phyloP scores from a whole-genome alignment of 768 basidiomycete genomes.

The Tricholomella constricta region DNA sequence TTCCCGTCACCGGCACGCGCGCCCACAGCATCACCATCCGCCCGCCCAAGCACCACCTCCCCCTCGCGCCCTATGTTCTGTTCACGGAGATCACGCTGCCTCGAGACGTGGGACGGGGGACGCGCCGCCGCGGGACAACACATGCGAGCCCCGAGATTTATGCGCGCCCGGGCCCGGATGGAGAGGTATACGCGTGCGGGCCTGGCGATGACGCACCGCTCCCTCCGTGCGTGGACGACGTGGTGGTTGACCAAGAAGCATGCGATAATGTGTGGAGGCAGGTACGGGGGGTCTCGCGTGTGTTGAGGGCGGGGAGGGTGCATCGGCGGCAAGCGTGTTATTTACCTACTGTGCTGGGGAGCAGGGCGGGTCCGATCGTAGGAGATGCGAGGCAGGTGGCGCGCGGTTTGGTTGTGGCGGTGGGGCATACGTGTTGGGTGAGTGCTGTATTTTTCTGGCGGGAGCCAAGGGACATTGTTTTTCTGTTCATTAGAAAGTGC shows the following conservation, averaged over 20 bases:
- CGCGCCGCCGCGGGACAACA: slow-evolving; percentile 13
- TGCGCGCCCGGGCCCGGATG: slow-evolving; percentile 66
- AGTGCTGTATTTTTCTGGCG: slow-evolving; percentile 19
- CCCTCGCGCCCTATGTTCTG: slow-evolving; percentile 74
- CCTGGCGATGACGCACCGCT: slow-evolving; percentile 73
- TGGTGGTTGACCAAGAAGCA: slow-evolving; percentile 54
- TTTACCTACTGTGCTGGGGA: slow-evolving; percentile 58
- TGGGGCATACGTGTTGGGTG: slow-evolving; percentile 83
- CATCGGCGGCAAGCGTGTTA: slow-evolving; percentile 72
- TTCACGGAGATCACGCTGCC: slow-evolving; percentile 71
- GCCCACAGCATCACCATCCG: slow-evolving; percentile 75
- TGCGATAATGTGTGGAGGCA: slow-evolving; percentile 58
- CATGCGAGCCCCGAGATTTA: slow-evolving; percentile 67
- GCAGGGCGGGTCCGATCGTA: slow-evolving; percentile 68
- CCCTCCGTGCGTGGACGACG: slow-evolving; percentile 72
- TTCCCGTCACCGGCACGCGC: slow-evolving; percentile 65
- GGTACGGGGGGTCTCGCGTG: slow-evolving; percentile 61
- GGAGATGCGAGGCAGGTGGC: slow-evolving; percentile 59
- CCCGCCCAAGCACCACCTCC: slow-evolving; percentile 40
- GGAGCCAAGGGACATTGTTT: no score
- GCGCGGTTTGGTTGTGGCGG: slow-evolving; percentile 68
- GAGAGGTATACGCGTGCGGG: slow-evolving; percentile 78
- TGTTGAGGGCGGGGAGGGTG: slow-evolving; percentile 54
- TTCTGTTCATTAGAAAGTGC: background rate
- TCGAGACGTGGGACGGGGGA: no score